phyloP scores from a whole-genome alignment of 352 stramenopile genomes.

The Globisporangium cylindrosporum region DNA sequence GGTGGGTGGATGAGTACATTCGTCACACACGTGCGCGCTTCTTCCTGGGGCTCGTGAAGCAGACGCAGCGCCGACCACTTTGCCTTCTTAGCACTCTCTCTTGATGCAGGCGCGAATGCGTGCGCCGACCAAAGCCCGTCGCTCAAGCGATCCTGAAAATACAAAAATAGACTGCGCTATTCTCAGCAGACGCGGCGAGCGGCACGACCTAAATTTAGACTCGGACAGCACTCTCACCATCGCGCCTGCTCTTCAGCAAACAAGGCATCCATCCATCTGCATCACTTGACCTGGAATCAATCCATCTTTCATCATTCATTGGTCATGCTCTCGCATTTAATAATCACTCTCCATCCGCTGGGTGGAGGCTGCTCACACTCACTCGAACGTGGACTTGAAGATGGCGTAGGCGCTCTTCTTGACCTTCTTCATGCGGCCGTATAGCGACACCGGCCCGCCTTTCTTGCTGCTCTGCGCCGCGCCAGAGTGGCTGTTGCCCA shows the following conservation, averaged over 20 bases:
- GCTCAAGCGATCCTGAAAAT: background rate
- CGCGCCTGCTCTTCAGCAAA: background rate
- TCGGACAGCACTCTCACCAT: background rate
- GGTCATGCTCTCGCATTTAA: background rate
- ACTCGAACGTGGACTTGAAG: conserved; percentile 83
- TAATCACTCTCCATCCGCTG: background rate
- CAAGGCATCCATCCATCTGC: no score
- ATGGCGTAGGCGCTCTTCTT: conserved; percentile 79
- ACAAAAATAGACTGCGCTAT: background rate
- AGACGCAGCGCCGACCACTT: background rate
- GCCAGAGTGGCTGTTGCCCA: conserved; percentile 16
- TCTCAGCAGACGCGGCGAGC: background rate
- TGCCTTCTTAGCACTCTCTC: background rate
- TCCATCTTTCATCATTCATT: background rate
- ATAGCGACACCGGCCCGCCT: conserved; percentile 47
- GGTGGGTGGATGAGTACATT: background rate
- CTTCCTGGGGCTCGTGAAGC: background rate
- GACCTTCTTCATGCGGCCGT: conserved; percentile 81
- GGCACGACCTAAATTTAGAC: background rate
- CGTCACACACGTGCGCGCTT: background rate
- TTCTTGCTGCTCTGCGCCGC: conserved; percentile 20
- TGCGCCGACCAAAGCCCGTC: background rate
- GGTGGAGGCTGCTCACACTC: conserved; percentile 15
- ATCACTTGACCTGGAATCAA: background rate
- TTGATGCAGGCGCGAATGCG: background rate